Evolutionary conservation across 371 early-diverging fungal genomes (phyloP).

Genomic region (Rhizopus sp.): DNA sequence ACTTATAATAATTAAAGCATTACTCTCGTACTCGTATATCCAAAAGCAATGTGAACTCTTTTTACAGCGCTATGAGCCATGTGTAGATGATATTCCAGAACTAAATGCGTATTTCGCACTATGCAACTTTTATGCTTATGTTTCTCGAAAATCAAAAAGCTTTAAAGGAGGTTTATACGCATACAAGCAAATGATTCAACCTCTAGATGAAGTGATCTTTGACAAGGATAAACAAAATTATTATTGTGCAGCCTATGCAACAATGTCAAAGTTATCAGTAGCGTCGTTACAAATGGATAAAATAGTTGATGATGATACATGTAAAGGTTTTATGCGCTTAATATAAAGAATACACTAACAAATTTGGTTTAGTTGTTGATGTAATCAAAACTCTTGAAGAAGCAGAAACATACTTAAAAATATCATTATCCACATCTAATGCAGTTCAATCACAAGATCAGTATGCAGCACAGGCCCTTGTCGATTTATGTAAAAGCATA

Average conservation of each 20-base stretch:
- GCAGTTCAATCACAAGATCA: conserved; percentile 6
- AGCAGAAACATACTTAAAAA: conserved; percentile 15
- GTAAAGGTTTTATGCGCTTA: conserved; percentile 10
- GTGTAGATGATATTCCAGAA: conserved; percentile 21
- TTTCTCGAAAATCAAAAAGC: conserved; percentile 37
- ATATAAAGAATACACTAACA: background rate
- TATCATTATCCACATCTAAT: conserved; percentile 5
- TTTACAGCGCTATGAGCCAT: conserved; percentile 17
- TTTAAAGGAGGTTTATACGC: conserved; percentile 31
- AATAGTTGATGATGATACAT: conserved; percentile 17
- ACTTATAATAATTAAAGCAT: no score
- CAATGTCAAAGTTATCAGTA: conserved; percentile 33
- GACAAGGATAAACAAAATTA: conserved; percentile 13
- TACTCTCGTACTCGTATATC: conserved; percentile 16
- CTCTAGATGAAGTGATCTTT: conserved; percentile 18
- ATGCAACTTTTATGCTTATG: conserved; percentile 42
- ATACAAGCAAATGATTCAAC: conserved; percentile 30
- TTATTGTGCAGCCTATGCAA: conserved; percentile 37
- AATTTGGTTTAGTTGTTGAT: conserved; percentile 23
- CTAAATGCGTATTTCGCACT: conserved; percentile 38
- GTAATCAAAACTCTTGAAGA: conserved; percentile 28
- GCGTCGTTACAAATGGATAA: conserved; percentile 36
- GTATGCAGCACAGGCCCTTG: conserved; percentile 25
- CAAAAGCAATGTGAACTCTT: conserved; percentile 26
- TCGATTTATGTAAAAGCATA: conserved; percentile 29